Base-by-base conservation (phyloP, 148 eudicot genomes). In the Rhododendron vialii region DNA sequence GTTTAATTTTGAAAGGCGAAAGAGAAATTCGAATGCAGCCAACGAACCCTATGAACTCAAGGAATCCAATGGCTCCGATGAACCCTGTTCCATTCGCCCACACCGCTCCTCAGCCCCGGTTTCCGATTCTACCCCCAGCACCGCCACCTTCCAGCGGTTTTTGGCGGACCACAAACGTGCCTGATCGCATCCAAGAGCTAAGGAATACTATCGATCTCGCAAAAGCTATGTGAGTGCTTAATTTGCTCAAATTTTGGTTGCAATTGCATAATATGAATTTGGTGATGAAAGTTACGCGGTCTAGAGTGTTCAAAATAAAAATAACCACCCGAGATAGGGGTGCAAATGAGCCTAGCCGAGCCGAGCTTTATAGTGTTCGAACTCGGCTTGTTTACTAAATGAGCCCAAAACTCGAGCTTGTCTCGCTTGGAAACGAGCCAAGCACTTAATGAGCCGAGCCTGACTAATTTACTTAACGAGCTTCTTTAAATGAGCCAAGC, bases 71-170 rank as follows among this genome's bases (percentile, higher is more conserved):
- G 94, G 89, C 91, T 80, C 92, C 86, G 74, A 83, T 87, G 82
- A 83, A 76, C 89, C 94, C 88, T 74, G 20, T 90, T 78, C 47
- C 83, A 53, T 85, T 87, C 50, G 20, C 57, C 1, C 57, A 22
- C n/a, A 69, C 81, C 80, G 82, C 82, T 24, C 89, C 93, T 45
- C 89, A 89, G 3, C 93, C 89, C 63, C 93, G 92, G 94, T 82
- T 77, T 36, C 94, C 92, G 38, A 24, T 84, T 18, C 51, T 91
- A 4, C 96, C 95, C 24, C 92, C 93, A 14, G 86, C 90, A 78
- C 96, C 93, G n/a, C 96, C 96, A 51, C 85, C 90, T 33, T 88
- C 98, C 0, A 86, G 86, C 84, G 59, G 90, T 77, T 94, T 96
- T 86, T 96, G 98, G 99, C 87, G 85, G 82, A 84, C 89, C 55